Conservation (phyloP, 2,329 filamentous ascomycete genomes). For the Lachnellula arida region DNA sequence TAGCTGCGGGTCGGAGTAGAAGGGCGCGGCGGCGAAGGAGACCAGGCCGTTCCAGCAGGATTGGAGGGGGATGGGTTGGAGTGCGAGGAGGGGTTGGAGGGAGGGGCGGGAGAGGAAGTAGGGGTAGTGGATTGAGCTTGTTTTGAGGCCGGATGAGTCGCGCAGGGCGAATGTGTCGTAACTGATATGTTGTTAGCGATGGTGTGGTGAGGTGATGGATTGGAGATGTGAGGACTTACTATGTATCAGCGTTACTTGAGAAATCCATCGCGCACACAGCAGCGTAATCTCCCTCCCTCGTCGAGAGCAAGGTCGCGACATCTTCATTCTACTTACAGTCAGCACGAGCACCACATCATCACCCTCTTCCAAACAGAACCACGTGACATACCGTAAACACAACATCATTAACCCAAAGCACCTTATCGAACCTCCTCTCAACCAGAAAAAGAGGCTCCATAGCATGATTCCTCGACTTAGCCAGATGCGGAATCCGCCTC, state of each 20-base stretch:
- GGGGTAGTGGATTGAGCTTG: constrained; percentile 53
- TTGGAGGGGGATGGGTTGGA: constrained; percentile 45
- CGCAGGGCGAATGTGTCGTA: constrained; percentile 62
- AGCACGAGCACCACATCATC: neutral
- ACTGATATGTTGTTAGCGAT: neutral
- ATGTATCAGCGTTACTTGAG: constrained; percentile 41
- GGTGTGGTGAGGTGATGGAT: neutral
- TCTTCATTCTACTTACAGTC: constrained; percentile 44
- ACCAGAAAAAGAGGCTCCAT: constrained; percentile 34
- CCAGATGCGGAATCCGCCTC: constrained; percentile 64
- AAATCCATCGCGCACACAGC: constrained; percentile 61
- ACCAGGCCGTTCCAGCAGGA: constrained; percentile 56
- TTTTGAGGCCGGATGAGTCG: constrained; percentile 46
- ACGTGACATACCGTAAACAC: constrained; percentile 48
- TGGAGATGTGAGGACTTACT: constrained; percentile 5
- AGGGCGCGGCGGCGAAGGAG: constrained; percentile 51
- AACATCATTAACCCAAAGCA: constrained; percentile 61
- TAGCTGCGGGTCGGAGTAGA: constrained; percentile 40
- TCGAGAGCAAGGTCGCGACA: constrained; percentile 50
- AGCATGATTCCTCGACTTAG: constrained; percentile 59
- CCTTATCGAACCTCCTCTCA: constrained; percentile 42
- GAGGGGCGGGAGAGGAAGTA: constrained; percentile 51
- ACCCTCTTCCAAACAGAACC: neutral
- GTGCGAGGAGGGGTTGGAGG: constrained; percentile 47
- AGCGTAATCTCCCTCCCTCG: constrained; percentile 53